Evolutionary conservation across 2,329 filamentous ascomycete genomes (phyloP).

Genomic region (Fusarium subglutinans): DNA sequence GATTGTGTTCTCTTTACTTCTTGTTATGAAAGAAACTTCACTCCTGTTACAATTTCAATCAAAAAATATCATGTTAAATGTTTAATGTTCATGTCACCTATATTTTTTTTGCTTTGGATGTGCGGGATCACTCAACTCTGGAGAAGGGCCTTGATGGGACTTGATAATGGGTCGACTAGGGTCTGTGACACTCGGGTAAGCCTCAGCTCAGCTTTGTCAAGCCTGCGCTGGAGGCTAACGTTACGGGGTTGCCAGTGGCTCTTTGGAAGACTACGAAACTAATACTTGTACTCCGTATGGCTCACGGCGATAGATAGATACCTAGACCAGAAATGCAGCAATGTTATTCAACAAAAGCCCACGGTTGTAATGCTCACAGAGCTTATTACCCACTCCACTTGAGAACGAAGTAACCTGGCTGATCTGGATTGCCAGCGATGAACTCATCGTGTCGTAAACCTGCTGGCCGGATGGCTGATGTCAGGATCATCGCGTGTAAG

Average conservation of each 20-base stretch:
- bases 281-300: slow-evolving; percentile 16
- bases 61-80: slow-evolving; percentile 27
- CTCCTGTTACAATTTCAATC: slow-evolving; percentile 36
- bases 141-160: slow-evolving; percentile 14
- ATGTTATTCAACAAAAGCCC: neutral
- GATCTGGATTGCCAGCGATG: slow-evolving; percentile 20
- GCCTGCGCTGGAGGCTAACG: slow-evolving; percentile 1
- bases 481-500: slow-evolving; percentile 28
- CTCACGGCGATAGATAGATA: slow-evolving; percentile 28
- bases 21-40: slow-evolving; percentile 40
- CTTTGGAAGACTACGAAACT: slow-evolving; percentile 17
- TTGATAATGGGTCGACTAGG: slow-evolving; percentile 17
- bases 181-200: neutral
- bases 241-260: neutral
- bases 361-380: neutral
- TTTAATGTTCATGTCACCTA: slow-evolving; percentile 10
- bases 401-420: neutral
- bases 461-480: slow-evolving; percentile 14
- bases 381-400: slow-evolving; percentile 3
- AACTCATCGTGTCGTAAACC: neutral
- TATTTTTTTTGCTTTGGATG: neutral
- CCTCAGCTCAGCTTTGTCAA: slow-evolving; percentile 9
- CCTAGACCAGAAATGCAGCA: slow-evolving; percentile 12
- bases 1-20: slow-evolving; percentile 19
- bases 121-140: slow-evolving; percentile 18